These are phyloP conservation scores for Tetrahymena borealis DNA, from an alignment of 73 alveolate species.

Conservation along the genomic window DNA sequence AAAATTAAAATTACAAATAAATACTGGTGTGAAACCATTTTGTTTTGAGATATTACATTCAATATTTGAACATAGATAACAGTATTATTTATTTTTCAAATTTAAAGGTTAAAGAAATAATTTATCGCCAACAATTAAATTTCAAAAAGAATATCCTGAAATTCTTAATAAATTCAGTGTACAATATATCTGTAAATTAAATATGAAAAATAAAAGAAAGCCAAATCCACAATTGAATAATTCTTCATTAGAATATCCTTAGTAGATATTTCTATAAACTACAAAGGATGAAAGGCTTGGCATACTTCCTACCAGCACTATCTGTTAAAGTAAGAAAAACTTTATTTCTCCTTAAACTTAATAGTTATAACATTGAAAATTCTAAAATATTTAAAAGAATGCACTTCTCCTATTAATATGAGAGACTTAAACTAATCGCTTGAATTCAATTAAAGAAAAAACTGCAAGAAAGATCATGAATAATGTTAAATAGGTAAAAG, in stretches of 20 bases:
- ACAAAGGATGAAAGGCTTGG: not conserved
- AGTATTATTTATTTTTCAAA: not conserved
- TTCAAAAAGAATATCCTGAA: not conserved
- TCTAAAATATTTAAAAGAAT: not conserved
- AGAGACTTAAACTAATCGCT: not conserved
- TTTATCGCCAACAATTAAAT: not conserved
- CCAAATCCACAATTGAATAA: not conserved
- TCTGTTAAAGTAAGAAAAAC: not conserved
- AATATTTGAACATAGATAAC: not conserved
- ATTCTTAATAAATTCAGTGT: no score
- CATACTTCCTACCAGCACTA: not conserved
- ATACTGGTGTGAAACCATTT: no score
- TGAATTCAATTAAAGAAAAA: not conserved
- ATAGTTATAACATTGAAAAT: not conserved
- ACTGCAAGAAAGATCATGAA: not conserved
- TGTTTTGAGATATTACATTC: no score
- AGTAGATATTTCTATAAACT: not conserved
- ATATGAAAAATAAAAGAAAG: not conserved
- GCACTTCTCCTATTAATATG: not conserved
- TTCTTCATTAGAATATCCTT: not conserved
- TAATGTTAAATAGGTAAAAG: no score
- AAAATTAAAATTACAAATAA: no score
- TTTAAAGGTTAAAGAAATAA: not conserved
- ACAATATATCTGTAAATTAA: not conserved
- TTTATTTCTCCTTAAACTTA: not conserved